These are phyloP conservation scores for Xerocomus minutiporus DNA, from an alignment of 1,284 basidiomycete genomes.

Conservation along the genomic window DNA sequence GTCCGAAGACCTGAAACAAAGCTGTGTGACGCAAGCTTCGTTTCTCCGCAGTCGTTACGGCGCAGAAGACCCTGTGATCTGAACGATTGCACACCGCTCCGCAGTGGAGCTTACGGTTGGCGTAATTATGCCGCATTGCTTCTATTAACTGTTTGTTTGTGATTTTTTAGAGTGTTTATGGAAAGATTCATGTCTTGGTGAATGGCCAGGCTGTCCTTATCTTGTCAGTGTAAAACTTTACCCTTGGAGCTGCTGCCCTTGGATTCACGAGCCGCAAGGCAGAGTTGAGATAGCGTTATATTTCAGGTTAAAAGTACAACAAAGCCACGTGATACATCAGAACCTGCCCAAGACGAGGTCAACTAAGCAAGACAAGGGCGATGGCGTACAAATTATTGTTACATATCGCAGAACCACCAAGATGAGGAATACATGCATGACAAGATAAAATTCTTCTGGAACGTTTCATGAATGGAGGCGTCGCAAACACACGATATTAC, in stretches of 20 bases:
- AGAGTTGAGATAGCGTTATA: background rate
- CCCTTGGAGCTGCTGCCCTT: background rate
- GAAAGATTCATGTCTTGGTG: background rate
- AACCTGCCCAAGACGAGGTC: background rate
- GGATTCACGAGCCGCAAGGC: background rate
- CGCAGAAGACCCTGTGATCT: background rate
- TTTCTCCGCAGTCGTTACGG: background rate
- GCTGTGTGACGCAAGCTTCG: background rate
- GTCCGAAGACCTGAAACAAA: background rate
- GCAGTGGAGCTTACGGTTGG: background rate
- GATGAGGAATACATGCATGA: constrained; percentile 1
- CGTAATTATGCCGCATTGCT: background rate
- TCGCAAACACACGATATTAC: constrained; percentile 1
- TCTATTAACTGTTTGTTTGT: background rate
- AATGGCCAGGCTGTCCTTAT: no score
- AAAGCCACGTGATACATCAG: constrained; percentile 1
- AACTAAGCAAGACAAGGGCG: background rate
- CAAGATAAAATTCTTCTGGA: background rate
- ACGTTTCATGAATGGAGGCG: background rate
- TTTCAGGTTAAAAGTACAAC: background rate
- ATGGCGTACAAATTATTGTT: background rate
- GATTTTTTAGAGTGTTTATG: no score
- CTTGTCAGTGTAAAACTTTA: no score
- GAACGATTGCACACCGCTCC: no score
- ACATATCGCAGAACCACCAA: constrained; percentile 1